Conservation (phyloP, 495 filamentous ascomycete genomes). For the Podospora didyma region DNA sequence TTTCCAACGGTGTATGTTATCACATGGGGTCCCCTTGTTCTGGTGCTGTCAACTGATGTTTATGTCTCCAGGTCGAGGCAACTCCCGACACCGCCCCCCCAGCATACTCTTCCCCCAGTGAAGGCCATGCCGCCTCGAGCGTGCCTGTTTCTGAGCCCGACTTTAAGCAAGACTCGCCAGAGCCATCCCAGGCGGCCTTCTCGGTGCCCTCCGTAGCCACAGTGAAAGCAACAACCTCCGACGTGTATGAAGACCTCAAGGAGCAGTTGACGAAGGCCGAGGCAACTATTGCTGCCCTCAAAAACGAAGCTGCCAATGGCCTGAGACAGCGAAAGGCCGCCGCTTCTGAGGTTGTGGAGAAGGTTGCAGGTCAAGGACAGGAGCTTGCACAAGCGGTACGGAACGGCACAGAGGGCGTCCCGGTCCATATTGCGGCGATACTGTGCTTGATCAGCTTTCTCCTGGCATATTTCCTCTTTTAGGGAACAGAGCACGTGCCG, state of each 20-base stretch:
- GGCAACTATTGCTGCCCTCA: constrained; percentile 65
- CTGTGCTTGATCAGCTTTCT: constrained; percentile 88
- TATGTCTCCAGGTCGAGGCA: constrained; percentile 21
- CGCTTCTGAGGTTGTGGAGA: constrained; percentile 33
- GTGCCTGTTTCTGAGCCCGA: constrained; percentile 24
- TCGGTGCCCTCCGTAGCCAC: constrained; percentile 41
- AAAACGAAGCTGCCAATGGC: constrained; percentile 59
- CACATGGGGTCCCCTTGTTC: neutral
- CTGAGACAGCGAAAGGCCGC: constrained; percentile 66
- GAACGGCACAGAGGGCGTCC: constrained; percentile 67
- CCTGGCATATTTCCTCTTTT: constrained; percentile 93
- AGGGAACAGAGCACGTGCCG: constrained; percentile 11
- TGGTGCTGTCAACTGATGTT: neutral
- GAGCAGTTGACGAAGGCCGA: constrained; percentile 71
- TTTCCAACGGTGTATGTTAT: constrained; percentile 28
- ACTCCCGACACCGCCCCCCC: constrained; percentile 27
- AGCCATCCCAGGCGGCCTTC: constrained; percentile 25
- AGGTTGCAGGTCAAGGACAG: constrained; percentile 40
- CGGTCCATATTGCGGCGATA: constrained; percentile 75
- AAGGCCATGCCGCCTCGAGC: constrained; percentile 14
- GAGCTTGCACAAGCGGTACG: constrained; percentile 52
- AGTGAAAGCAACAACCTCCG: constrained; percentile 30
- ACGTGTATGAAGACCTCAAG: constrained; percentile 61
- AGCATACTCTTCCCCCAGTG: constrained; percentile 26
- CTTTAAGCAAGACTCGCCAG: constrained; percentile 37